phyloP scores from a whole-genome alignment of 2,329 filamentous ascomycete species.

The Aspergillus sp. region DNA sequence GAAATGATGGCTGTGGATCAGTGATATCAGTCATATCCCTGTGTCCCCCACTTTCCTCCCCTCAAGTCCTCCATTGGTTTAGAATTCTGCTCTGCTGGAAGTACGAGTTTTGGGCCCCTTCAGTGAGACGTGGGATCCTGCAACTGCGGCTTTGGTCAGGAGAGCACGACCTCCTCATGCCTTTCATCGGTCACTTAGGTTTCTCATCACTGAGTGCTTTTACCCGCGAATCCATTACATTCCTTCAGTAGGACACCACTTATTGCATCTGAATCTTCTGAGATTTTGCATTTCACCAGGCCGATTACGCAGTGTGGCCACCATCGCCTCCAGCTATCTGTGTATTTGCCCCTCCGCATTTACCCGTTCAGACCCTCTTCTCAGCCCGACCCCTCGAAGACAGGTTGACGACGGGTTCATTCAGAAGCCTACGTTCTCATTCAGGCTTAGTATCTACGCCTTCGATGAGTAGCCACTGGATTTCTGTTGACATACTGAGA shows the following conservation, averaged over 20 bases:
- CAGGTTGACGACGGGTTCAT: neutral
- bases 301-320: neutral
- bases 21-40: conserved; percentile 22
- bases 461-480: neutral
- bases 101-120: conserved; percentile 9
- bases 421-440: neutral
- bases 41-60: conserved; percentile 18
- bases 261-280: neutral
- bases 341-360: neutral
- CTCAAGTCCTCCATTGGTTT: conserved; percentile 18
- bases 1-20: conserved; percentile 23
- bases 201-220: neutral
- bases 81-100: conserved; percentile 14
- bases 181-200: neutral
- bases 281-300: neutral
- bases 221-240: neutral
- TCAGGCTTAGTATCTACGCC: neutral
- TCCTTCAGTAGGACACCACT: neutral
- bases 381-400: neutral
- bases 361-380: neutral
- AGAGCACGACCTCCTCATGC: conserved; percentile 7
- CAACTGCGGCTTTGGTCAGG: conserved; percentile 1
- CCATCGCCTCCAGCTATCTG: neutral
- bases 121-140: conserved; percentile 12
- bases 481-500: neutral